Percentiles rank a stretch among this genome's conserved stretches.
Conservation (phyloP, 192 early-diverging fungal genomes). For the Dispira simplex region DNA sequence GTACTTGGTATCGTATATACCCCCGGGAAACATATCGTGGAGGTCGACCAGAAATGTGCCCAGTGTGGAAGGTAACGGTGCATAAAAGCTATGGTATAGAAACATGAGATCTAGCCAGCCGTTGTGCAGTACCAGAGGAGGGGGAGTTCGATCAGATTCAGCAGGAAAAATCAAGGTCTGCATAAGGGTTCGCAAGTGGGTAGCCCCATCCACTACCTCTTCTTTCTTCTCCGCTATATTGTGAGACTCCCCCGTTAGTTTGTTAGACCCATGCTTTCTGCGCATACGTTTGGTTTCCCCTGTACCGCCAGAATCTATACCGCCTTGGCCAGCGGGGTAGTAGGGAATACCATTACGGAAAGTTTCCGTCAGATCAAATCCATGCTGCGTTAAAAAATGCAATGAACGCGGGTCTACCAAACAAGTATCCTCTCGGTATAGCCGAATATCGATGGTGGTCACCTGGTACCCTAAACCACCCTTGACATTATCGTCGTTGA, state of each 20-base stretch:
- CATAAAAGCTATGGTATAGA: constrained; percentile 81
- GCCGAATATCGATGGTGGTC: constrained; percentile 13
- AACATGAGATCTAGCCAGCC: constrained; percentile 88
- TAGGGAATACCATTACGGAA: constrained; percentile 68
- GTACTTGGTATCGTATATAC: constrained; percentile 90
- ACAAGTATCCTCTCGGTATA: background rate
- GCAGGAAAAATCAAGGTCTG: constrained; percentile 22
- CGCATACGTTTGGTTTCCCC: background rate
- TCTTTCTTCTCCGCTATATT: constrained; percentile 13
- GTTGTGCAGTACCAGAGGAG: constrained; percentile 76
- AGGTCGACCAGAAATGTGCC: constrained; percentile 62
- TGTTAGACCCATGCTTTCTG: too few species aligned
- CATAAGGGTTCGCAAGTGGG: constrained; percentile 38
- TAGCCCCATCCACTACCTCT: background rate
- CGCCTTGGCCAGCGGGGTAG: constrained; percentile 35
- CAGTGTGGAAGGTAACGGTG: constrained; percentile 52
- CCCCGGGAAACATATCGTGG: constrained; percentile 66
- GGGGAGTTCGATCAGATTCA: constrained; percentile 21
- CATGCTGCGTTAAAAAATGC: background rate
- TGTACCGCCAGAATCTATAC: constrained; percentile 17
- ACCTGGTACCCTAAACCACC: constrained; percentile 23
- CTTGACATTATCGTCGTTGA: constrained; percentile 37
- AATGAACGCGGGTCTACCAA: background rate
- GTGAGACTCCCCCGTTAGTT: too few species aligned
- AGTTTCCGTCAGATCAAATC: constrained; percentile 63